Evolutionary conservation across 208 protist species (phyloP), one percentile per base, ranked within the genome.

Genomic region (Trypanosomatidae sp.): DNA sequence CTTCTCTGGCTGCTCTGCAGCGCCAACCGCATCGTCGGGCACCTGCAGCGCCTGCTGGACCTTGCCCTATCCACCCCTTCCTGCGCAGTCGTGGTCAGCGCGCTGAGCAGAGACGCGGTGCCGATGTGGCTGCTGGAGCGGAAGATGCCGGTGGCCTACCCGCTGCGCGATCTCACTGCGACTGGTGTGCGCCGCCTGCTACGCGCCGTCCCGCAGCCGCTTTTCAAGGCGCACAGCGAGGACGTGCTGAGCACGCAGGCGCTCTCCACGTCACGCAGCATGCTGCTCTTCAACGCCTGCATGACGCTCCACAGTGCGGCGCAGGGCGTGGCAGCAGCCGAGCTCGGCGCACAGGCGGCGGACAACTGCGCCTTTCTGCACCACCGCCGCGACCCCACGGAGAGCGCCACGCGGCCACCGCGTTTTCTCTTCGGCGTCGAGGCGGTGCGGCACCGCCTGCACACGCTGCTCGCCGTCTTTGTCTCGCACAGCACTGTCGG

Each of bases 351-450:
- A 17, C 62, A 44, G 5, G 64, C 69, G 3, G 0, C 25, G 53
- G 55, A 71, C 6, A 60, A 49, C 10, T 53, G 10, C 28, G 64
- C 33, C 0, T 80, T 80, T 47, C 75, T 80, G 33, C 75, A 74
- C 47, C 75, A 80, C 62, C 71, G 36, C 1, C 66, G 72, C 10
- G 36, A 22, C 15, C 19, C 70, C 8, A 62, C 62, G 1, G 15
- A 4, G 1, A 33, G 1, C n/a, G n/a, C n/a, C 33, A 9, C 17
- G 39, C 28, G 33, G 9, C 7, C 30, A 12, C 49, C 15, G 5
- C 39, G 17, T 15, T 67, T 44, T 17, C 77, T 95, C 0, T 95
- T 80, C 71, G 91, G 91, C 6, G 71, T 95, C 12, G 78, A 82
- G 0, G 50, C 46, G 7, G 66, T 90, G 5, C 47, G 62, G 7